phyloP scores from a whole-genome alignment of 148 eudicot genomes.

The Euryodendron excelsum region DNA sequence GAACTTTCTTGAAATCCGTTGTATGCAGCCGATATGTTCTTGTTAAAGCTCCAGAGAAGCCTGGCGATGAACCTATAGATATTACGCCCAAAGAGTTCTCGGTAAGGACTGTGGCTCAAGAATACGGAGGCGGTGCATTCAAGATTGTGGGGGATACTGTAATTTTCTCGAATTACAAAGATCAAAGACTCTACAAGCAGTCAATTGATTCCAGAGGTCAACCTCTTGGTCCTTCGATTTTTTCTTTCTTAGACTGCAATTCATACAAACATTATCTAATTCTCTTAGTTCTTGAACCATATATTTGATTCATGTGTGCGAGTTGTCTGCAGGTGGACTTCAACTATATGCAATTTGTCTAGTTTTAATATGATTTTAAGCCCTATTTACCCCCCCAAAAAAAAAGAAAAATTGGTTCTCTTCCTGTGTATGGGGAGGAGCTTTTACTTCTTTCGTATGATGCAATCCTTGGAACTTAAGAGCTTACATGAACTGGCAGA shows the following conservation, averaged over 20 bases:
- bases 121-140: conserved; percentile 96
- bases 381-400: too few relatives aligned
- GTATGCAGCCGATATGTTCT: conserved; percentile 61
- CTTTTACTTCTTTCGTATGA: background rate
- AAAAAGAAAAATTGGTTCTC: too few relatives aligned
- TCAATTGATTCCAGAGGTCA: conserved; percentile 46
- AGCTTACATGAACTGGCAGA: conserved; percentile 28
- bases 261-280: background rate
- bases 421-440: too few relatives aligned
- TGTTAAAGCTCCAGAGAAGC: conserved; percentile 50
- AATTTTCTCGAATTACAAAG: conserved; percentile 65
- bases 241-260: background rate
- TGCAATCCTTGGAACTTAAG: background rate
- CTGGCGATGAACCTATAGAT: conserved; percentile 51
- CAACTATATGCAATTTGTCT: background rate
- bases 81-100: conserved; percentile 72
- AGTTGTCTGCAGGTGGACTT: background rate
- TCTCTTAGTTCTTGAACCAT: background rate
- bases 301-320: background rate
- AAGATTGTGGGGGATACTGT: conserved; percentile 47
- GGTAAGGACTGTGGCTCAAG: conserved; percentile 76
- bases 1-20: conserved; percentile 8
- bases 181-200: conserved; percentile 73
- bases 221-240: too few relatives aligned
- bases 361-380: background rate